Evolutionary conservation across 1,139 yeast species (phyloP), one percentile per base, ranked within the genome.

Genomic region (Saccharomyces hybrid): DNA sequence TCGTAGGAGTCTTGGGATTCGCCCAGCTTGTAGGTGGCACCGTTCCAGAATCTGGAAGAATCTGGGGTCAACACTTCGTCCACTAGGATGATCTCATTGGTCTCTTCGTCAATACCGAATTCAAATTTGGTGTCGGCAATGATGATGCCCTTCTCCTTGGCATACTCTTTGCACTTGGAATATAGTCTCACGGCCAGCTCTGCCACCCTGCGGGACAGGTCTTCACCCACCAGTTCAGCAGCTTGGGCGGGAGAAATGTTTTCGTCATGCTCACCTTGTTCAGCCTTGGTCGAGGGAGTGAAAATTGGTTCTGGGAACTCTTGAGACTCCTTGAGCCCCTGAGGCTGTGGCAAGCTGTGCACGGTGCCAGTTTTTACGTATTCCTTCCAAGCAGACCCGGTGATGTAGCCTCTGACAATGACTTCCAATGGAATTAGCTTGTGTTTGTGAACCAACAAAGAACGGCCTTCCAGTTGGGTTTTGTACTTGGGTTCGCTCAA

Each of bases 1-100:
- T 93, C 99, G 68, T 88, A 91, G 48, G 96, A 87, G 62, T 90
- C 96, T 71, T 90, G 98, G 16, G 87, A 74, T 60, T 78, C 70
- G 9, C 98, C 98, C n/a, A 88, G 58, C 57, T 74, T 70, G 71
- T 87, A 91, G 13, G 76, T 72, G 20, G 76, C 72, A 9, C 85
- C 85, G 63, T 81, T 83, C 99, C 99, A 93, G 76, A 93, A 93
- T 66, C 99, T 81, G 7, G 98, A 91, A 13, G 97, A 90, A 70
- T 93, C 99, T 4, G 99, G 99, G 2, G 99, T 93, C 64, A 93
- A 79, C 2, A 93, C 99, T 73, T 93, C 99, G 69, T 93, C 99
- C 41, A 93, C 98, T 53, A 93, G 80, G 13, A 93, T 95, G 31
- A 83, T 65, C 53, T 81, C 79, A 48, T 81, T 77, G 54, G 84